Evolutionary conservation across 176 grass and related monocot genomes (phyloP), one percentile per base, ranked within the genome.

Genomic region (Cocos nucifera): DNA sequence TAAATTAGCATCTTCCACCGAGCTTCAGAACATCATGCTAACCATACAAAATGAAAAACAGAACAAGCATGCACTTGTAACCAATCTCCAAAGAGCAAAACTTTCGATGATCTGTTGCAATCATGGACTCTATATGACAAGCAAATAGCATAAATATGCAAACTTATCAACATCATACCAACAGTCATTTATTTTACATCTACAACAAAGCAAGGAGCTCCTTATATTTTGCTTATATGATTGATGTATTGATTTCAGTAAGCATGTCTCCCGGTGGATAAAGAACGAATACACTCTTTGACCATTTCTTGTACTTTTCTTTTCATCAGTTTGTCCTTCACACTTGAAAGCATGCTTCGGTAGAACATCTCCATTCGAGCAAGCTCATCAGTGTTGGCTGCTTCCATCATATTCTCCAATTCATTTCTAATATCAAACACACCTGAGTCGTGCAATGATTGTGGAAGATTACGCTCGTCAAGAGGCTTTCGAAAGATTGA

Each of bases 351-450:
- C 84, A 98, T 83, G 59, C 84, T 69, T 15, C 59, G 74, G 61
- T 98, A 88, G 73, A 98, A 98, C 51, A 81, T 82, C 73, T 98
- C 93, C 67, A 92, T 73, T 19, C 84, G 75, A 50, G 57, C 51
- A 20, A 98, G 81, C 75, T 98, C 93, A 75, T 92, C 79, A 7
- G 71, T 77, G 56, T 86, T 87, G 19, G 87, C 64, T 15, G 73
- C 51, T 60, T 82, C 88, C 61, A 98, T 74, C 18, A 92, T 66
- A 60, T 78, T 85, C 67, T 98, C 93, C 67, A 92, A 86, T 61
- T 98, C 93, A 70, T 80, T 92, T 67, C 70, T 88, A 20, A 98
- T 78, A 54, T 98, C 93, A 69, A 92, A 98, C 30, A 88, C 84
- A 6, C 62, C 63, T 64, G 81, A 88, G n/a, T 85, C 81, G 28